phyloP scores from a whole-genome alignment of 257 asterid genomes.

The Gardenia jasminoides region DNA sequence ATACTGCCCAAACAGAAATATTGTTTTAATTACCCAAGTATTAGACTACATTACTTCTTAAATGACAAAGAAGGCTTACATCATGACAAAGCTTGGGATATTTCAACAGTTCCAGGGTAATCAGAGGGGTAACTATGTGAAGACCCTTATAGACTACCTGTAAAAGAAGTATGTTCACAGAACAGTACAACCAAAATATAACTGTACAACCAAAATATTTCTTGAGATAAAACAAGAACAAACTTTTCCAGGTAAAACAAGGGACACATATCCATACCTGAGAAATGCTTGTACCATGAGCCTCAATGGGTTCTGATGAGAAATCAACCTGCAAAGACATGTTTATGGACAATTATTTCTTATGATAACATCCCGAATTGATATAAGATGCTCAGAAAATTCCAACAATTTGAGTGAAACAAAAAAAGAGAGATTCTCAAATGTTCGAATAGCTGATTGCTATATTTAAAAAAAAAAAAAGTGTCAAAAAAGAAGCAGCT shows the following conservation, averaged over 20 bases:
- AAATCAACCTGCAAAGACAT: constrained; percentile 71
- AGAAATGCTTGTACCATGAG: constrained; percentile 73
- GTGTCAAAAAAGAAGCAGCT: constrained; percentile 21
- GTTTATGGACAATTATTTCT: constrained; percentile 23
- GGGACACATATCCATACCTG: constrained; percentile 50
- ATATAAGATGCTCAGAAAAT: not conserved
- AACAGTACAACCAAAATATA: not conserved
- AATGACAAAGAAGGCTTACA: constrained; percentile 43
- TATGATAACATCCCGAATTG: not conserved
- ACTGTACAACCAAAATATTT: not conserved
- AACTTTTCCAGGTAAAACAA: constrained; percentile 12
- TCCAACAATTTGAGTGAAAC: not conserved
- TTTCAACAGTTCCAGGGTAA: constrained; percentile 79
- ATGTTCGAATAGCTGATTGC: constrained; percentile 2
- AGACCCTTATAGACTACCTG: constrained; percentile 93
- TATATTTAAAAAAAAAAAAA: not conserved
- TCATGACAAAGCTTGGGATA: constrained; percentile 87
- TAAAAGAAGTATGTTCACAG: constrained; percentile 21
- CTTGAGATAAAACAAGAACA: not conserved
- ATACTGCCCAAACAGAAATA: constrained; percentile 55
- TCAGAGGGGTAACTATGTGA: constrained; percentile 82
- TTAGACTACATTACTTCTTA: constrained; percentile 10
- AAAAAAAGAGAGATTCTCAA: not conserved
- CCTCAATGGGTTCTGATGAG: constrained; percentile 76
- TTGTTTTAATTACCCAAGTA: constrained; percentile 26